Conservation (phyloP, 192 early-diverging fungal species). For the Piromyces sp. region DNA sequence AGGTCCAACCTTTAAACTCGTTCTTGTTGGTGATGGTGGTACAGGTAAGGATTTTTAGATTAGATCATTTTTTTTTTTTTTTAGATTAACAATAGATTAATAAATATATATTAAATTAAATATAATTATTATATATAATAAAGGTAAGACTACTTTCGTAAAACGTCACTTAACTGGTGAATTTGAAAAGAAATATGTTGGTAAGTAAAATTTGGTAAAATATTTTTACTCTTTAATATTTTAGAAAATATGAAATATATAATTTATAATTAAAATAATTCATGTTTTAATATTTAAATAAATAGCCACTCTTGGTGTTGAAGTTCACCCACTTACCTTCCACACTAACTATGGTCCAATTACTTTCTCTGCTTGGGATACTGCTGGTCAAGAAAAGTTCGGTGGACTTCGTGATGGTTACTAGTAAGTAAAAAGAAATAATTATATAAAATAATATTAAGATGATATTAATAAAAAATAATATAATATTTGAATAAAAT, state of each 20-base stretch:
- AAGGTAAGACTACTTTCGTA: constrained; percentile 93
- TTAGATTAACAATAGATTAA: no score
- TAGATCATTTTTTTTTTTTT: no score
- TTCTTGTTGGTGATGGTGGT: constrained; percentile 94
- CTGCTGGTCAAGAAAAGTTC: constrained; percentile 99
- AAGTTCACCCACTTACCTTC: constrained; percentile 95
- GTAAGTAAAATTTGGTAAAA: no score
- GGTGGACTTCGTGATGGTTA: constrained; percentile 99
- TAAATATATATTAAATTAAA: no score
- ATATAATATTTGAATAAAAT: no score
- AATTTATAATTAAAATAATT: no score
- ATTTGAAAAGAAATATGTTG: constrained; percentile 99
- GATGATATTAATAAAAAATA: not conserved
- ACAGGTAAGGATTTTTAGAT: constrained; percentile 40
- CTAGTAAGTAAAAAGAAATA: constrained; percentile 47
- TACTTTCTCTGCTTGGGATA: constrained; percentile 99
- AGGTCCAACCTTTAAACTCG: constrained; percentile 68
- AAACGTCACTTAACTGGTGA: constrained; percentile 99
- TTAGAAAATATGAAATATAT: no score
- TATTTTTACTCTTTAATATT: no score
- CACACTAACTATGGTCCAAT: constrained; percentile 93
- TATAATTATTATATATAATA: no score
- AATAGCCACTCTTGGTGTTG: constrained; percentile 93
- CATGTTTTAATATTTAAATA: no score
- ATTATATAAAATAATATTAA: no score